Base-by-base conservation (phyloP, 208 protist genomes). In the Leishmania arabica region DNA sequence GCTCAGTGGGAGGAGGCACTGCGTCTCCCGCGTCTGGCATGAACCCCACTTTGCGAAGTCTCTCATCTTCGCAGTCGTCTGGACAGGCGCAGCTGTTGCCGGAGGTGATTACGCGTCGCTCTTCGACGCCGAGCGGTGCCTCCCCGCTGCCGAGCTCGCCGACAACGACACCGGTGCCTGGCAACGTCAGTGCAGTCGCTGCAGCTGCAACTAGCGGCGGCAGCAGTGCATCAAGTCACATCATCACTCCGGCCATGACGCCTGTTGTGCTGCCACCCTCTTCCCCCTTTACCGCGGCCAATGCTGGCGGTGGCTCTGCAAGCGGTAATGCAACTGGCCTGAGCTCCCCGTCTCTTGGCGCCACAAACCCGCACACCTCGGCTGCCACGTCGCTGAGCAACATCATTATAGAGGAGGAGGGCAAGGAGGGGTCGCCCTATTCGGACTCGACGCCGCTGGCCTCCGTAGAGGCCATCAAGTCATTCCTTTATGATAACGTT, bases 401-500 rank as follows among this genome's bases (percentile, higher is more conserved):
- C 56, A 87, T 81, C 34, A 24, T 68, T 0, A 80, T 81, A 45
- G 82, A 91, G 51, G 82, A 62, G 66, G 69, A 76, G 0, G 75
- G 66, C 37, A 87, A 88, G 81, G 86, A 84, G 31, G 70, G 47
- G 31, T 88, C 84, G 37, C 78, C 78, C 13, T 83, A 89, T 27
- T 72, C 81, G 27, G 78, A 82, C 19, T 45, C 77, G 7, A 83
- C 71, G 24, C 91, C 91, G 37, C 68, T 94, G n/a, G 81, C 80
- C 53, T 94, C 86, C 5, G 56, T 74, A 0, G 79, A 83, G 49
- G 71, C 79, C 17, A 86, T 94, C 65, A 91, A 90, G 78, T 81
- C 84, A n/a, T 94, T 94, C 70, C 73, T 94, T 69, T 84, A 84
- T 37, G 81, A 89, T 60, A 83, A 91, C 34, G 71, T 87, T 49